phyloP scores from a whole-genome alignment of 2,329 filamentous ascomycete species.

The Meredithiella fracta region DNA sequence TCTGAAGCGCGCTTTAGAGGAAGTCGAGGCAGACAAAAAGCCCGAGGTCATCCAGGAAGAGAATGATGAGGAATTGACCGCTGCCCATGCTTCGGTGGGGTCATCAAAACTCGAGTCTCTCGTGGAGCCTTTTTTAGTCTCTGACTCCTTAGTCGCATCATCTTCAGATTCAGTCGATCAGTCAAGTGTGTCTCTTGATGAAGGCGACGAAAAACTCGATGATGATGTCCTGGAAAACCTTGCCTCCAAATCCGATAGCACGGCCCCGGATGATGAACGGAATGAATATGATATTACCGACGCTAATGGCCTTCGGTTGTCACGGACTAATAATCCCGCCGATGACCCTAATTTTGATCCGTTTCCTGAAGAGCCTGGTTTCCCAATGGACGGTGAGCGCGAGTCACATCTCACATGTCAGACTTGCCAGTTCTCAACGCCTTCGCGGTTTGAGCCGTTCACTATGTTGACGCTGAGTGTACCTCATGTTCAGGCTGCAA shows the following conservation, averaged over 20 bases:
- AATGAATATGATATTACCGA: neutral
- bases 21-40: slow-evolving; percentile 8
- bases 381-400: slow-evolving; percentile 79
- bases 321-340: neutral
- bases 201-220: too few relatives aligned
- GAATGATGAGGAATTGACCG: slow-evolving; percentile 15
- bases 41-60: slow-evolving; percentile 12
- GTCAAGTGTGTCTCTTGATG: too few relatives aligned
- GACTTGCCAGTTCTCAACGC: slow-evolving; percentile 78
- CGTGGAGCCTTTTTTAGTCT: too few relatives aligned
- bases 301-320: neutral
- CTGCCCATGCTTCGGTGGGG: neutral
- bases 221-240: neutral
- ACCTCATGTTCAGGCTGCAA: slow-evolving; percentile 64
- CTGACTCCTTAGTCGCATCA: too few relatives aligned
- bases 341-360: neutral
- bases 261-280: neutral
- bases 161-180: too few relatives aligned
- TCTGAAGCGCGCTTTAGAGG: slow-evolving; percentile 1
- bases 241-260: neutral
- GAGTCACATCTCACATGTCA: slow-evolving; percentile 93
- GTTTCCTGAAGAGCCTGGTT: slow-evolving; percentile 44
- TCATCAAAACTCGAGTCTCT: too few relatives aligned
- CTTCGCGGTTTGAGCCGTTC: slow-evolving; percentile 67
- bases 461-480: slow-evolving; percentile 87